A percentile compares a stretch with the other conserved stretches of the same genome.
phyloP scores from a whole-genome alignment of 1,284 basidiomycete species.

The Ceratobasidium sp. region DNA sequence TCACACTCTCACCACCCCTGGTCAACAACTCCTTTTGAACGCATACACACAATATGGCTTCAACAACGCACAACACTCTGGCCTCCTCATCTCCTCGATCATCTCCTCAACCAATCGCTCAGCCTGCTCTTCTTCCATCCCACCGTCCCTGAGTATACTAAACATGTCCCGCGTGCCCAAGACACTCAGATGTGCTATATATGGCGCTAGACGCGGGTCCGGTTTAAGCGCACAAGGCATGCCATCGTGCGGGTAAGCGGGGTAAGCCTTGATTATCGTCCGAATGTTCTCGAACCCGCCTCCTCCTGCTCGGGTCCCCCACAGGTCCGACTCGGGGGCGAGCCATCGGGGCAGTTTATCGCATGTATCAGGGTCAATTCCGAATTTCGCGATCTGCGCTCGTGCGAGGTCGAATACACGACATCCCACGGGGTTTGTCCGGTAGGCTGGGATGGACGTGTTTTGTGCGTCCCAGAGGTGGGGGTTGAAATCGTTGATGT shows the following conservation, averaged over 20 bases:
- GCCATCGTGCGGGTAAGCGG: conserved; percentile 2
- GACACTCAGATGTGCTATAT: neutral
- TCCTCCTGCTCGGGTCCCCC: neutral
- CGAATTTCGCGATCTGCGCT: neutral
- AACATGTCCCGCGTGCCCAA: neutral
- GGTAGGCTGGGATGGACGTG: neutral
- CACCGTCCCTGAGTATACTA: neutral
- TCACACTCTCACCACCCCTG: neutral
- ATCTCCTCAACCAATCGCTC: neutral
- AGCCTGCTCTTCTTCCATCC: neutral
- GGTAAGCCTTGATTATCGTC: neutral
- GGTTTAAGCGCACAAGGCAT: neutral
- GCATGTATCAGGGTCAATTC: conserved; percentile 2
- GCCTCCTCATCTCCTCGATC: conserved; percentile 11
- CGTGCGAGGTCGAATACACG: neutral
- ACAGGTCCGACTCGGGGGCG: conserved; percentile 1
- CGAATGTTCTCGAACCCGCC: neutral
- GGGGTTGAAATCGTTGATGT: conserved; percentile 5
- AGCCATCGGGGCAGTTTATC: conserved; percentile 4
- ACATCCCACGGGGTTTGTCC: conserved; percentile 11
- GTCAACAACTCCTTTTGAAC: neutral
- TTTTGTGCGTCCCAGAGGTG: conserved; percentile 3
- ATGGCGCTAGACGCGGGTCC: neutral
- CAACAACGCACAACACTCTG: conserved; percentile 1
- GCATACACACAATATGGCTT: conserved; percentile 15